Conservation (phyloP, 2,329 filamentous ascomycete genomes). For the Podosphaera leucotricha region DNA sequence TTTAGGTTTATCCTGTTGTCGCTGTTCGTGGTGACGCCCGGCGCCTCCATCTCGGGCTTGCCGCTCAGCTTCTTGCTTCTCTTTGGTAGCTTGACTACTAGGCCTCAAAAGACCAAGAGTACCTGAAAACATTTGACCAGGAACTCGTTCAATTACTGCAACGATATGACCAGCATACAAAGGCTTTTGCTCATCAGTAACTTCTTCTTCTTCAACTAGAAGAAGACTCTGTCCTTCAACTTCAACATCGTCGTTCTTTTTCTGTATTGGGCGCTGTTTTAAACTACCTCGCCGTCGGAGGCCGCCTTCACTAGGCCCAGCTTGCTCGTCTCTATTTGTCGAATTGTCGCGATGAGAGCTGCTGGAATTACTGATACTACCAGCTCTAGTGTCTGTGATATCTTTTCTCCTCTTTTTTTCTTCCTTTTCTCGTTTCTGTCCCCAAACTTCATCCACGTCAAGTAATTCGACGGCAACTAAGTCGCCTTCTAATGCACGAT, state of each 20-base stretch:
- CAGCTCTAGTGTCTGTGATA: constrained; percentile 71
- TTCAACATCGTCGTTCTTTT: constrained; percentile 99
- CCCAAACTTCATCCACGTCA: constrained; percentile 96
- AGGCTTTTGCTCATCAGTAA: constrained; percentile 94
- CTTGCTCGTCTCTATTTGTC: constrained; percentile 36
- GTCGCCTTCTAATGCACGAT: constrained; percentile 88
- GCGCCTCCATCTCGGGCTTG: constrained; percentile 64
- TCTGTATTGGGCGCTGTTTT: constrained; percentile 88
- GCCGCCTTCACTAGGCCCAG: constrained; percentile 48
- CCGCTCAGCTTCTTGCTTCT: constrained; percentile 95
- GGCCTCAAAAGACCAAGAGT: constrained; percentile 83
- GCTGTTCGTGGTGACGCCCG: constrained; percentile 49
- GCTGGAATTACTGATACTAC: constrained; percentile 48
- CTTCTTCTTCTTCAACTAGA: constrained; percentile 93
- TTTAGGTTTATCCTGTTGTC: constrained; percentile 90
- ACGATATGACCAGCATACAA: constrained; percentile 94
- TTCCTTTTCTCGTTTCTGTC: constrained; percentile 96
- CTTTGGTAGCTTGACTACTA: constrained; percentile 95
- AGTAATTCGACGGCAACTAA: constrained; percentile 87
- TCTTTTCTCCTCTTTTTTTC: constrained; percentile 99
- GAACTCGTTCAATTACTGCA: constrained; percentile 86
- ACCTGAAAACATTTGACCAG: constrained; percentile 97
- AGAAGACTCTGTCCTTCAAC: constrained; percentile 94
- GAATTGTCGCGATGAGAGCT: constrained; percentile 28
- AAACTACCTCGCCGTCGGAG: constrained; percentile 85